Base-by-base conservation (phyloP, 2,329 filamentous ascomycete genomes). In the Dendrostoma leiphaemia region DNA sequence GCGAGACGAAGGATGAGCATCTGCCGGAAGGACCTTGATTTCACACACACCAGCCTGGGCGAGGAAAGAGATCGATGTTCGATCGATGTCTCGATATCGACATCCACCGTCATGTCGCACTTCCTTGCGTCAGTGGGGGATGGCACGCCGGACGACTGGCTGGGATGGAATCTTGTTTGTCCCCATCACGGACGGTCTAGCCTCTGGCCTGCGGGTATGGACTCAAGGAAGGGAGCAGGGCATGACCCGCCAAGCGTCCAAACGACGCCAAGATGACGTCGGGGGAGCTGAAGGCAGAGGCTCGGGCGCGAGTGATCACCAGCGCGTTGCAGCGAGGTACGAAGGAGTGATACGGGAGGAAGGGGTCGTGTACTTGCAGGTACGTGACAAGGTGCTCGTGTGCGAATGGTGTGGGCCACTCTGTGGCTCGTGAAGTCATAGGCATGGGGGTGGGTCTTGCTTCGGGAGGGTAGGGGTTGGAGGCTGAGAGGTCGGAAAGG, bases 341-440 rank as follows among this genome's bases (percentile, higher is more conserved):
- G 17, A 17, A 26, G 44, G n/a, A 19, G 37, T 13, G 35, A n/a
- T 38, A n/a, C 21, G 23, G 26, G 28, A 44, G 9, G 29, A 23
- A 52, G 28, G 26, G 23, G 9, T 31, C 13, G 49, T 34, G 53
- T 58, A 58, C 53, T 41, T 23, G 24, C 49, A 48, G 29, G 56
- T 58, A 56, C 35, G 48, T 26, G 40, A n/a, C 15, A 40, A 38
- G 53, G 43, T 51, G 49, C 15, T 17, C 19, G 38, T 28, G 51
- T 51, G 44, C 45, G 29, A 31, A 23, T 32, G 38, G 40, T 37
- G 48, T 51, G 51, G 37, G 17, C 31, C 48, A 49, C 32, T 52
- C 44, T 55, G 52, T 37, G 24, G 15, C n/a, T 31, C 46, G 48
- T 58, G 56, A 58, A 50, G 53, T 58, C 53, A 56, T 52, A 52